Evolutionary conservation across 2,329 filamentous ascomycete genomes (phyloP), one percentile per base, ranked within the genome.

Genomic region (Paecilomyces sp.): DNA sequence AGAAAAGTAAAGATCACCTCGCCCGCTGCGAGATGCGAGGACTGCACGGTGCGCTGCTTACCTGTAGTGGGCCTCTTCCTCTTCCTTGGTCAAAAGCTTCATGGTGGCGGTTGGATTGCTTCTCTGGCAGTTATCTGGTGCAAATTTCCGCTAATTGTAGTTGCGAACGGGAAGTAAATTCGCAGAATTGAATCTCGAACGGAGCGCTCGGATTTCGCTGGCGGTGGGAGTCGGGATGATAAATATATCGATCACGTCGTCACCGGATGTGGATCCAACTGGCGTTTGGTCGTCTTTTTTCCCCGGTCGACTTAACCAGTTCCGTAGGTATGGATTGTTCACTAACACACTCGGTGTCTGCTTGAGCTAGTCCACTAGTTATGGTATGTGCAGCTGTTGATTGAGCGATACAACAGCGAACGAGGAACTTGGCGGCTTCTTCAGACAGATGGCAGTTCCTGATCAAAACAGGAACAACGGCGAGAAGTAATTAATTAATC

Each of bases 41-140:
- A 13, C 12, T n/a, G 31, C 30, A 33, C 22, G 4, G 9, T 13
- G 33, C 15, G 8, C n/a, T 15, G 65, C 78, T 56, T 77, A 86
- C 84, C 81, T 79, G 84, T 95, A 96, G 83, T 97, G 92, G 58
- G 85, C 90, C 62, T 82, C 75, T 79, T 97, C 92, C 80, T 97
- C 91, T 85, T 97, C 91, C 75, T 93, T 91, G 69, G 90, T 95
- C 74, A 97, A 84, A 72, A 97, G 82, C 88, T 97, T 97, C 94
- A 97, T 99, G 64, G 56, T 82, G 76, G 68, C 65, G 66, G 65
- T 62, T 57, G 58, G 57, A 9, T 47, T 22, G 41, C n/a, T 8
- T 41, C 13, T 41, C n/a, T n/a, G 15, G 1, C n/a, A 18, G 15
- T 41, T 13, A 9, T 41, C 3, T 18, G 36, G 1, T 31, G 30